A percentile compares a stretch with the other conserved stretches of the same genome.
Evolutionary conservation across 2,329 filamentous ascomycete genomes (phyloP).

Genomic region (Colletotrichum melonis): DNA sequence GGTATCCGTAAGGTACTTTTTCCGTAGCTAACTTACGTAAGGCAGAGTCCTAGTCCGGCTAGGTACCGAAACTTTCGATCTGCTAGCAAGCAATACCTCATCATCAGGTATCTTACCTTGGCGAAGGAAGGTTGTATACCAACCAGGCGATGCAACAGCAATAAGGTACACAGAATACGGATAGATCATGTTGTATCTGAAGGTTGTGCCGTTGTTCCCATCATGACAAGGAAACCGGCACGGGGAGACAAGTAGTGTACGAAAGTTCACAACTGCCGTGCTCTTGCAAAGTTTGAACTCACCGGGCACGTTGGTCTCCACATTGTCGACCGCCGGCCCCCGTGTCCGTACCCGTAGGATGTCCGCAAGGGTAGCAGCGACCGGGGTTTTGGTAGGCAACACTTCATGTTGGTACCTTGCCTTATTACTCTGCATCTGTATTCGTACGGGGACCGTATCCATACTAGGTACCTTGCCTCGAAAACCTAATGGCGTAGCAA

Average conservation of each 20-base stretch:
- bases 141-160: background rate
- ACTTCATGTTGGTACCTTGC: background rate
- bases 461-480: background rate
- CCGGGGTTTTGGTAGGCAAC: background rate
- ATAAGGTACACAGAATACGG: too few species aligned
- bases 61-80: background rate
- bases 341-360: conserved; percentile 26
- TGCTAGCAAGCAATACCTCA: background rate
- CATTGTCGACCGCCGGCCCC: conserved; percentile 21
- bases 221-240: background rate
- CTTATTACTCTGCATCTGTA: too few species aligned
- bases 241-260: background rate
- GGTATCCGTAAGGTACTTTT: background rate
- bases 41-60: background rate
- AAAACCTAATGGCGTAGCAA: background rate
- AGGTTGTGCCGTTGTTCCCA: background rate
- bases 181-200: background rate
- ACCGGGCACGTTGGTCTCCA: conserved; percentile 21
- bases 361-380: background rate
- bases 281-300: conserved; percentile 16
- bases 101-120: too few species aligned
- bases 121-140: too few species aligned
- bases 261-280: conserved; percentile 25
- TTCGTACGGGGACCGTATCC: too few species aligned
- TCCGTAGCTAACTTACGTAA: background rate